phyloP scores from a whole-genome alignment of 345 rosid species.

The Populus simonii region DNA sequence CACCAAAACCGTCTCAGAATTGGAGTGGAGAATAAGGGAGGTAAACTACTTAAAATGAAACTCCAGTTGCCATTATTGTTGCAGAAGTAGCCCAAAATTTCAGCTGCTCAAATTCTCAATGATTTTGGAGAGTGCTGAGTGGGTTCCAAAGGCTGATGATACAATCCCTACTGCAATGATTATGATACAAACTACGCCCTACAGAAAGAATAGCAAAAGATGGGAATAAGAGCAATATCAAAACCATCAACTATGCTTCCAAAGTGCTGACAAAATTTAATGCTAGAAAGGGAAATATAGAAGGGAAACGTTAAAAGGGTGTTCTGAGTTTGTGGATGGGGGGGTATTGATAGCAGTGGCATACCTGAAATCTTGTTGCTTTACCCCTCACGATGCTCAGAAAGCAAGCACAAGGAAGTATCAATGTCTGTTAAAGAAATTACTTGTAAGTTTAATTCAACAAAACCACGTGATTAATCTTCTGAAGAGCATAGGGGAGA shows the following conservation, averaged over 20 bases:
- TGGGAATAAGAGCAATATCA: neutral
- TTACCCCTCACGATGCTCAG: constrained; percentile 69
- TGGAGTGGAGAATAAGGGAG: neutral
- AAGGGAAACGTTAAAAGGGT: neutral
- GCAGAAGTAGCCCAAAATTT: constrained; percentile 11
- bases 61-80: neutral
- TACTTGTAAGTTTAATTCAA: neutral
- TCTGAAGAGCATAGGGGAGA: neutral
- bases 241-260: neutral
- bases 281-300: neutral
- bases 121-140: constrained; percentile 66
- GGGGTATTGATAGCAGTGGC: neutral
- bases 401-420: constrained; percentile 88
- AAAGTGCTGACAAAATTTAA: neutral
- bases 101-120: constrained; percentile 45
- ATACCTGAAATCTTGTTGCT: constrained; percentile 58
- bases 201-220: neutral
- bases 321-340: neutral
- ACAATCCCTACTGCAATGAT: constrained; percentile 64
- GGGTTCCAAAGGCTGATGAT: constrained; percentile 63
- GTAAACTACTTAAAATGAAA: neutral
- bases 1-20: neutral
- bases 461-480: neutral
- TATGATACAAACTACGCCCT: constrained; percentile 54
- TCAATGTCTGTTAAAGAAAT: constrained; percentile 57